Percentiles rank a stretch among this genome's conserved stretches.
Evolutionary conservation across 1,284 basidiomycete genomes (phyloP).

Genomic region (Pisolithus thermaeus): DNA sequence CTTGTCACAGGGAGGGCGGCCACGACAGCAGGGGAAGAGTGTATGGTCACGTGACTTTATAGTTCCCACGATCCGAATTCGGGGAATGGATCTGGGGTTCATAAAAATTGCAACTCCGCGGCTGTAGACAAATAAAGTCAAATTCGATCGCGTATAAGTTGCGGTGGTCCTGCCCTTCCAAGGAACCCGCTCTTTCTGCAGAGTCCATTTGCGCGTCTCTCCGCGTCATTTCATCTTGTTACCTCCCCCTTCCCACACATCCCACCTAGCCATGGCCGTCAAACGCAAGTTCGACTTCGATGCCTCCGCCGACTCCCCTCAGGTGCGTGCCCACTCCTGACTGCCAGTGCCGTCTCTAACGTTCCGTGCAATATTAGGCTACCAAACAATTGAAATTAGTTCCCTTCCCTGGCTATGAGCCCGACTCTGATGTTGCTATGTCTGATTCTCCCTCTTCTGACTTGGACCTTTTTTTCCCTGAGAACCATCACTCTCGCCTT

Average conservation of each 20-base stretch:
- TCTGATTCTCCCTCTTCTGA: slow-evolving; percentile 49
- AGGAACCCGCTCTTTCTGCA: slow-evolving; percentile 1
- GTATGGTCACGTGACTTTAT: background rate
- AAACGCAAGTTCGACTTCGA: slow-evolving; percentile 70
- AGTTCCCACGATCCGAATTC: background rate
- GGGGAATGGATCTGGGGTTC: slow-evolving; percentile 9
- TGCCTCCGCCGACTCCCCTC: slow-evolving; percentile 44
- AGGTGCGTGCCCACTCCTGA: slow-evolving; percentile 30
- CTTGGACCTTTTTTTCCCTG: slow-evolving; percentile 45
- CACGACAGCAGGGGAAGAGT: background rate
- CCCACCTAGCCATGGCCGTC: slow-evolving; percentile 46
- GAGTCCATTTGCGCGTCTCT: slow-evolving; percentile 20
- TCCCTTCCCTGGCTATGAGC: slow-evolving; percentile 59
- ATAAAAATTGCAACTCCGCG: slow-evolving; percentile 17
- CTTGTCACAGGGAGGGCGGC: slow-evolving; percentile 1
- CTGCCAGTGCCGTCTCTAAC: background rate
- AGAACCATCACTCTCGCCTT: slow-evolving; percentile 57
- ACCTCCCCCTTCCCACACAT: slow-evolving; percentile 17
- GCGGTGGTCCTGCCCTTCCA: slow-evolving; percentile 22
- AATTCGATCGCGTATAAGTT: slow-evolving; percentile 28
- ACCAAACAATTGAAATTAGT: slow-evolving; percentile 67
- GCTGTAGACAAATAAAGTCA: slow-evolving; percentile 19
- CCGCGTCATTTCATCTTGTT: slow-evolving; percentile 14
- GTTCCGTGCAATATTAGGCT: slow-evolving; percentile 31
- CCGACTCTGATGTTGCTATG: slow-evolving; percentile 65